phyloP scores from a whole-genome alignment of 1,284 basidiomycete genomes.

The Apiotrichum mycotoxinovorans region DNA sequence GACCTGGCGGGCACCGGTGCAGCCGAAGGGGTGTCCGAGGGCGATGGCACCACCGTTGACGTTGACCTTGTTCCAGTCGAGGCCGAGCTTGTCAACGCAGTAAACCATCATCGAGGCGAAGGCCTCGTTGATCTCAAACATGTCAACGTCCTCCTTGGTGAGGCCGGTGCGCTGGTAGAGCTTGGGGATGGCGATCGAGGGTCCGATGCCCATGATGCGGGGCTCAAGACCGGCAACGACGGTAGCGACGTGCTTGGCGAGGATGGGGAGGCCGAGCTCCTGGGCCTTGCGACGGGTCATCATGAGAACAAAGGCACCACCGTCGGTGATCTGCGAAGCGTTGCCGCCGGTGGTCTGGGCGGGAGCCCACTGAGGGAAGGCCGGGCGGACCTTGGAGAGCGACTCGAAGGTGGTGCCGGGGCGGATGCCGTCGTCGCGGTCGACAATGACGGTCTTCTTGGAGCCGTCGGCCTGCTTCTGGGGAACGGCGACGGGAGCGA shows the following conservation, averaged over 20 bases:
- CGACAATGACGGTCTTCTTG: constrained; percentile 66
- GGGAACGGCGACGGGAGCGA: constrained; percentile 74
- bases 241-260: constrained; percentile 80
- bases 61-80: constrained; percentile 73
- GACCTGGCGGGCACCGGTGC: constrained; percentile 79
- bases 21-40: constrained; percentile 40
- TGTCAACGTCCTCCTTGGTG: constrained; percentile 68
- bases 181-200: constrained; percentile 77
- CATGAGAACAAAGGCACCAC: constrained; percentile 84
- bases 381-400: constrained; percentile 79
- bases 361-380: constrained; percentile 64
- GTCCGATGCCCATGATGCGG: constrained; percentile 78
- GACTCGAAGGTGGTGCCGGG: constrained; percentile 79
- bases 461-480: constrained; percentile 34
- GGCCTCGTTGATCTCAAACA: constrained; percentile 81
- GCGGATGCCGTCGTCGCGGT: constrained; percentile 79
- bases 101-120: constrained; percentile 81
- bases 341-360: constrained; percentile 57
- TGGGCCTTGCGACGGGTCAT: constrained; percentile 75
- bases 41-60: constrained; percentile 81
- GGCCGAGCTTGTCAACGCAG: constrained; percentile 63
- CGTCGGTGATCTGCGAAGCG: constrained; percentile 89
- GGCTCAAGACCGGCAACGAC: constrained; percentile 70
- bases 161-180: constrained; percentile 65
- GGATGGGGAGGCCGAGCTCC: constrained; percentile 75